Conservation (phyloP, 441 rosid species). For the Jatropha podagrica region DNA sequence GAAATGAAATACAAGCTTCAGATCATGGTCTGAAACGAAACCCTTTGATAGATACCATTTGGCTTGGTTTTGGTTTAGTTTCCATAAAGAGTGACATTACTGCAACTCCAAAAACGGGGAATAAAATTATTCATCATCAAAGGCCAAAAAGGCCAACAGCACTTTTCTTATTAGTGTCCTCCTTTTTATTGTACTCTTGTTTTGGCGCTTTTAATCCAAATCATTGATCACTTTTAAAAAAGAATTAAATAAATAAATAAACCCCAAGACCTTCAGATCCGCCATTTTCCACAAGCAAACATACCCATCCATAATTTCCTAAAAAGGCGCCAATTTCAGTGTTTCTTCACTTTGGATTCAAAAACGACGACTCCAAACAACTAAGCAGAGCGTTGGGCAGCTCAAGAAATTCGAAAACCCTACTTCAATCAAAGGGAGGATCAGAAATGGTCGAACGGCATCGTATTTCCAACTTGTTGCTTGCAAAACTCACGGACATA, state of each 20-base stretch:
- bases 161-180: not conserved
- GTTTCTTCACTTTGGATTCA: not conserved
- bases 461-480: constrained; percentile 45
- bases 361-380: not conserved
- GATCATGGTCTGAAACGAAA: constrained; percentile 1
- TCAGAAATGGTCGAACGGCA: constrained; percentile 10
- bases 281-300: constrained; percentile 12
- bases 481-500: constrained; percentile 54
- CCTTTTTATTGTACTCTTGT: not conserved
- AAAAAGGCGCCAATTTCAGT: constrained; percentile 1
- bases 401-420: not conserved
- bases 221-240: constrained; percentile 13
- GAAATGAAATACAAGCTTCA: not conserved
- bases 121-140: not conserved
- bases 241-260: not conserved
- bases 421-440: constrained; percentile 14
- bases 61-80: not conserved
- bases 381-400: not conserved
- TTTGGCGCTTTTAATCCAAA: constrained; percentile 17
- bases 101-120: constrained; percentile 23
- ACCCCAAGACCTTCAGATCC: constrained; percentile 22
- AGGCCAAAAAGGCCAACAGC: constrained; percentile 4
- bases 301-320: constrained; percentile 1
- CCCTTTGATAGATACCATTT: not conserved
- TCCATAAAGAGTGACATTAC: constrained; percentile 6